Evolutionary conservation across 148 eudicot species (phyloP).

Genomic region (Cornus florida): DNA sequence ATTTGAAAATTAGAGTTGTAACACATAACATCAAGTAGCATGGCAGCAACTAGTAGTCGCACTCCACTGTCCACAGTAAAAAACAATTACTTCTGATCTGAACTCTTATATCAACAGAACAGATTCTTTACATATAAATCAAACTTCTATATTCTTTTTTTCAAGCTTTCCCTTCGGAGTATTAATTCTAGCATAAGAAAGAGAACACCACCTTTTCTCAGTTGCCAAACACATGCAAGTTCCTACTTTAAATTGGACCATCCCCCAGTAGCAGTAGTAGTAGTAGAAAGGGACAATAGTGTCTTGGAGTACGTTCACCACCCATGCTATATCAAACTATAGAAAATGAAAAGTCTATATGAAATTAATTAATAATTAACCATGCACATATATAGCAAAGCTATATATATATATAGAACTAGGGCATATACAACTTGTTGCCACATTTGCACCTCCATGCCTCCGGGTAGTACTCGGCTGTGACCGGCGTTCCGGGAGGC

Average conservation of each 20-base stretch:
- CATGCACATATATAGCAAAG: not conserved
- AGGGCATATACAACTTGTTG: conserved; percentile 59
- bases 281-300: not conserved
- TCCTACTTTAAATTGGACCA: too few species aligned
- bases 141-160: not conserved
- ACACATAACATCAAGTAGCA: too few species aligned
- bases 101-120: not conserved
- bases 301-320: not conserved
- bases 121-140: not conserved
- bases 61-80: too few species aligned
- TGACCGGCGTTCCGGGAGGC: conserved; percentile 56
- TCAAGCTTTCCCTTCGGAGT: not conserved
- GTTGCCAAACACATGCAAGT: too few species aligned
- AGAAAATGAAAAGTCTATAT: not conserved
- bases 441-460: conserved; percentile 79
- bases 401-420: not conserved
- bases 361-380: not conserved
- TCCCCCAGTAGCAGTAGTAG: too few species aligned
- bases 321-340: not conserved
- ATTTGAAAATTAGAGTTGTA: too few species aligned
- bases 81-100: too few species aligned
- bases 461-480: conserved; percentile 67
- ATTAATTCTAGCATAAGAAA: too few species aligned
- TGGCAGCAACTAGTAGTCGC: too few species aligned
- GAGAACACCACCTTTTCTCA: too few species aligned